Conservation (phyloP, 306 rosid genomes). For the Canavalia ensiformis region DNA sequence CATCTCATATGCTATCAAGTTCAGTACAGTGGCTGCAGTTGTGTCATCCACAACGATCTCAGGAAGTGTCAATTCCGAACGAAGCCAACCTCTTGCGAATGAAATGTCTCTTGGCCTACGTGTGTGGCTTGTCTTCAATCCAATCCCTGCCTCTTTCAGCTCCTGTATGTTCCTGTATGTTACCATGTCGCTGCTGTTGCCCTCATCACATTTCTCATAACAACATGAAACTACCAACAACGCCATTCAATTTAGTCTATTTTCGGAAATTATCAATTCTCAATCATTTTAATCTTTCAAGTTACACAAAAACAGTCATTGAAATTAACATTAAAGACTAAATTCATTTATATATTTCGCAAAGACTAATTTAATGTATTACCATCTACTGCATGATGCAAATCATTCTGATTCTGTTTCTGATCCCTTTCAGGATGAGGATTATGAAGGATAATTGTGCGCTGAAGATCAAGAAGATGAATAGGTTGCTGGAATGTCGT, state of each 20-base stretch:
- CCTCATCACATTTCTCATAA: no score
- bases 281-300: no score
- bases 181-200: not conserved
- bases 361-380: no score
- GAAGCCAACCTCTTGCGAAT: not conserved
- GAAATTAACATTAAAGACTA: no score
- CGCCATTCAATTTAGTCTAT: no score
- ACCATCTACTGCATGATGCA: no score
- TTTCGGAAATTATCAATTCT: no score
- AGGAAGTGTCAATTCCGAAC: constrained; percentile 2
- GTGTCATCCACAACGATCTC: constrained; percentile 26
- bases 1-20: constrained; percentile 42
- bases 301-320: no score
- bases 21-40: constrained; percentile 10
- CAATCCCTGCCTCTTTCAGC: constrained; percentile 41
- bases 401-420: not conserved
- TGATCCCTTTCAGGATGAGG: no score
- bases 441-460: not conserved
- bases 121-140: not conserved
- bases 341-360: no score
- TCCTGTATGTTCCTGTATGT: constrained; percentile 43
- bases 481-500: not conserved
- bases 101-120: not conserved
- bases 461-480: constrained; percentile 31
- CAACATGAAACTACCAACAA: no score